A percentile compares a stretch with the other conserved stretches of the same genome.
phyloP scores from a whole-genome alignment of 495 filamentous ascomycete species.

The Neurospora sp. region DNA sequence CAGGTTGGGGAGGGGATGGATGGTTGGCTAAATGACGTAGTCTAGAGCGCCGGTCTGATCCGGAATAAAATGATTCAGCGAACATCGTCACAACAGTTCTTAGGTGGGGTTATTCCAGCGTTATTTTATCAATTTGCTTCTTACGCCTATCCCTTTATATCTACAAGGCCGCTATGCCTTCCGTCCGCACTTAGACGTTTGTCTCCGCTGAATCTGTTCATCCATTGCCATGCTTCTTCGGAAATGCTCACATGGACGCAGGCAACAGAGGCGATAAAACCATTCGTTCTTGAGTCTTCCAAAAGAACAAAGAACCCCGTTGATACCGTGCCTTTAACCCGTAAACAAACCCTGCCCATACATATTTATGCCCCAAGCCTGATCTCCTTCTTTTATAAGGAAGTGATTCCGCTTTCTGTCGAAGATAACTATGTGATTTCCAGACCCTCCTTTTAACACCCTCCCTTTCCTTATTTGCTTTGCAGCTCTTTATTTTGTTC shows the following conservation, averaged over 20 bases:
- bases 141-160: too few species aligned
- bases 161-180: too few species aligned
- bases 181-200: too few species aligned
- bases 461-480: neutral
- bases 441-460: neutral
- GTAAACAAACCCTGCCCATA: neutral
- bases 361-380: neutral
- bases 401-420: neutral
- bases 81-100: too few species aligned
- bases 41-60: neutral
- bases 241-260: neutral
- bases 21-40: neutral
- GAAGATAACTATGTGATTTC: neutral
- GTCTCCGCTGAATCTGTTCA: too few species aligned
- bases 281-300: neutral
- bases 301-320: neutral
- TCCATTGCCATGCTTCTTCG: too few species aligned
- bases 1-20: neutral
- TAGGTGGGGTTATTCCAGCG: too few species aligned
- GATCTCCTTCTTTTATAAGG: neutral
- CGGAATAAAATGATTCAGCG: neutral
- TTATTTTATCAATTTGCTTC: too few species aligned
- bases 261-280: neutral
- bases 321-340: neutral
- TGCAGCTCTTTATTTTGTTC: neutral